Conservation (phyloP, 306 rosid genomes). For the Cucurbita moschata region DNA sequence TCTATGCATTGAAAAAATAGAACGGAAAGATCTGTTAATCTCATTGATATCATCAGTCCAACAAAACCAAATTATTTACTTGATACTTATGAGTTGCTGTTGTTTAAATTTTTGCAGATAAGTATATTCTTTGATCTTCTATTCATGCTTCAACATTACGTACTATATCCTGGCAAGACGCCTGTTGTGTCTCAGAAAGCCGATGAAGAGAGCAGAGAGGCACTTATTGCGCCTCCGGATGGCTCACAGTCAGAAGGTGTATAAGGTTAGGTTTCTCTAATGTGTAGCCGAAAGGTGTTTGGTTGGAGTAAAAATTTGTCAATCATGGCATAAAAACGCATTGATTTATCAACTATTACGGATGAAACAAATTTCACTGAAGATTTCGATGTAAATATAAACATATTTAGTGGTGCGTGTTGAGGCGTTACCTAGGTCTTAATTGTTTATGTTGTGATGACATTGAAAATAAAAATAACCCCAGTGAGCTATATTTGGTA, state of each 20-base stretch:
- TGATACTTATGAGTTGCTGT: not conserved
- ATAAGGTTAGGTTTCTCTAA: constrained; percentile 9
- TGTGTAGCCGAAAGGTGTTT: not conserved
- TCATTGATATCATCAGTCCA: not conserved
- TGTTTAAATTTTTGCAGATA: constrained; percentile 35
- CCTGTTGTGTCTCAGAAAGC: constrained; percentile 9
- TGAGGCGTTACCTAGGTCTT: not conserved
- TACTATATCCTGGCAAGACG: constrained; percentile 35
- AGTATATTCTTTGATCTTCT: constrained; percentile 60
- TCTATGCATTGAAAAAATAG: not conserved
- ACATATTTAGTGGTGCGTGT: not conserved
- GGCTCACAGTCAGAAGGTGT: constrained; percentile 17
- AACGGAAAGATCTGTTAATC: not conserved
- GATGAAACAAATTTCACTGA: not conserved
- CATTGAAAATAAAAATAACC: not conserved
- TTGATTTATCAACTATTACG: not conserved
- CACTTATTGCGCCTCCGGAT: constrained; percentile 25
- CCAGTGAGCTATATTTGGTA: not conserved
- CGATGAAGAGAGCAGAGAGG: constrained; percentile 22
- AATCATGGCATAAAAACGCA: not conserved
- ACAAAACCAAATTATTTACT: too few species aligned
- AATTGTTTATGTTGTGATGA: not conserved
- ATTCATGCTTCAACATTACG: constrained; percentile 58
- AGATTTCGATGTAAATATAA: not conserved
- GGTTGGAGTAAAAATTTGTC: not conserved